These are phyloP conservation scores for Nymphaea thermarum DNA, from an alignment of 164 flowering plant species.

Conservation along the genomic window DNA sequence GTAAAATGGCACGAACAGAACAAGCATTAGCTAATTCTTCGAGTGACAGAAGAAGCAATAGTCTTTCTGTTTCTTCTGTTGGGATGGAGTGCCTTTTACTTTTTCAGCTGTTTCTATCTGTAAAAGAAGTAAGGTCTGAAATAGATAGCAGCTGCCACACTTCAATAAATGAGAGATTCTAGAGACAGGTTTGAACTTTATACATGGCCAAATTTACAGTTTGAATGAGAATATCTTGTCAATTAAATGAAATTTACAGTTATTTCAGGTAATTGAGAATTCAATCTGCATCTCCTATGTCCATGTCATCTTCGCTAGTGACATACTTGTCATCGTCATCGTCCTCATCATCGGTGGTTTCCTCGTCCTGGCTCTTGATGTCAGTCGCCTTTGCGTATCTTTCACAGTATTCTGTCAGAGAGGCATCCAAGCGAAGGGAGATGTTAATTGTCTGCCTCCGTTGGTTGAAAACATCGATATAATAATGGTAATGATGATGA, in stretches of 20 bases:
- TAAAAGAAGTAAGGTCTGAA: background rate
- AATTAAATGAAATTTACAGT: background rate
- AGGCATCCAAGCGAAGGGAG: background rate
- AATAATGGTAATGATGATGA: background rate
- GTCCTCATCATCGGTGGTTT: slow-evolving; percentile 22
- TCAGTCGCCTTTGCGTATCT: slow-evolving; percentile 40
- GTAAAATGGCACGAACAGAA: no score
- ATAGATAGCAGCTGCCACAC: background rate
- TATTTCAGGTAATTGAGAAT: background rate
- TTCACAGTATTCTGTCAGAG: slow-evolving; percentile 37
- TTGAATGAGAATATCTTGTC: background rate
- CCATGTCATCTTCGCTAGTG: background rate
- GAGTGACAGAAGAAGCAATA: no score
- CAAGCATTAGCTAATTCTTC: no score
- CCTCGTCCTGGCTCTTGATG: slow-evolving; percentile 34
- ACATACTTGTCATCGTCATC: slow-evolving; percentile 12
- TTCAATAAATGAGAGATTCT: background rate
- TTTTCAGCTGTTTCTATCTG: background rate
- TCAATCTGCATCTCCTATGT: background rate
- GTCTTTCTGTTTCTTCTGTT: no score
- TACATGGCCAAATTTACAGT: background rate
- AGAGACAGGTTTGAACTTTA: background rate
- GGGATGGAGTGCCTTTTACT: background rate
- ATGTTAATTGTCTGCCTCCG: background rate
- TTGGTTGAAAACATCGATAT: no score